Evolutionary conservation across 768 basidiomycete genomes (phyloP).

Genomic region (Boletus pseudo-olivaceus): DNA sequence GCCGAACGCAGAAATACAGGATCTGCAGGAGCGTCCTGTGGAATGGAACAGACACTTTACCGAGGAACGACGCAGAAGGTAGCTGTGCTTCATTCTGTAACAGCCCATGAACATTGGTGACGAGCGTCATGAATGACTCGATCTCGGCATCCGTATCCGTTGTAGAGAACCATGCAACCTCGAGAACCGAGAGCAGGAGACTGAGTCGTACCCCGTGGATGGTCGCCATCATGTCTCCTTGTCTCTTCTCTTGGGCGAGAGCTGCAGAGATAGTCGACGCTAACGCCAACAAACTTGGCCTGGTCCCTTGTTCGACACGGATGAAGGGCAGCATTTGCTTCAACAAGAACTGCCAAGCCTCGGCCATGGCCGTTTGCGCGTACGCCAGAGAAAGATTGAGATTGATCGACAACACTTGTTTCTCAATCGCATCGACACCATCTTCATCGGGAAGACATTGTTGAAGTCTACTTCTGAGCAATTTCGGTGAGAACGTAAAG

Average conservation of each 20-base stretch:
- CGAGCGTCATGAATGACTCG: conserved; percentile 57
- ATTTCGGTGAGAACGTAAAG: conserved; percentile 65
- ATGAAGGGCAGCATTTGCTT: conserved; percentile 62
- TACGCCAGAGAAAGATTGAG: conserved; percentile 84
- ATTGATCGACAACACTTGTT: conserved; percentile 69
- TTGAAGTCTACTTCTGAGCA: conserved; percentile 60
- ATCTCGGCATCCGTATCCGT: conserved; percentile 53
- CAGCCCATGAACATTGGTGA: conserved; percentile 59
- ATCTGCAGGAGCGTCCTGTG: conserved; percentile 80
- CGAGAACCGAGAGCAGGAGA: conserved; percentile 72
- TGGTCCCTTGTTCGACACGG: conserved; percentile 53
- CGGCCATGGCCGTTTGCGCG: conserved; percentile 67
- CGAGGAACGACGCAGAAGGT: conserved; percentile 69
- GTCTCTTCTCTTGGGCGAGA: conserved; percentile 64
- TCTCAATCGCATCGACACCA: conserved; percentile 48
- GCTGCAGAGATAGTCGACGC: conserved; percentile 63
- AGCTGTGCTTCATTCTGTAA: conserved; percentile 72
- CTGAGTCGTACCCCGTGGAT: conserved; percentile 75
- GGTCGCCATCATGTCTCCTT: conserved; percentile 80
- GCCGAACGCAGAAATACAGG: conserved; percentile 71
- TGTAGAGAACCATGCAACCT: conserved; percentile 72
- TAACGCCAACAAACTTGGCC: conserved; percentile 53
- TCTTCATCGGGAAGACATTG: conserved; percentile 35
- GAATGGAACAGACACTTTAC: conserved; percentile 60
- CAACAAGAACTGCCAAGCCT: conserved; percentile 75